These are phyloP conservation scores for Tulasnella sp. DNA, from an alignment of 768 basidiomycete species.

Conservation along the genomic window DNA sequence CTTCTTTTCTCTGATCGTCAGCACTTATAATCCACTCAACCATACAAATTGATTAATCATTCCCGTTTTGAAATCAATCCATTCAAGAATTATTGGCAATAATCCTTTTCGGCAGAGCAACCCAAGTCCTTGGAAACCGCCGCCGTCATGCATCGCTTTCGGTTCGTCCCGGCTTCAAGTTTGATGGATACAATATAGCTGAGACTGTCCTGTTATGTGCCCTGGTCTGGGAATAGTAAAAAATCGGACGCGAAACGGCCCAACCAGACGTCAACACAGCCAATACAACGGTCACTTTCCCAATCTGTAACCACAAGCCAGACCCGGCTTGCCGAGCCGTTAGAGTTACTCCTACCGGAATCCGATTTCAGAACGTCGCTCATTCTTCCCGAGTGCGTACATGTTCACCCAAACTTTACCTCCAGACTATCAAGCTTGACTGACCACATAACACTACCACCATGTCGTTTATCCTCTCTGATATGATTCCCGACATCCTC, in stretches of 20 bases:
- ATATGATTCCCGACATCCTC: not conserved
- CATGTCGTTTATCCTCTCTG: not conserved
- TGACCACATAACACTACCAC: not conserved
- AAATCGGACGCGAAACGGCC: constrained; percentile 57
- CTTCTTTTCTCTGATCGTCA: not conserved
- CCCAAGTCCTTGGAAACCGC: not conserved
- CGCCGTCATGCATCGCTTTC: constrained; percentile 10
- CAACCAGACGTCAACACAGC: constrained; percentile 27
- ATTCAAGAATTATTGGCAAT: not conserved
- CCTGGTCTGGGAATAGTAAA: constrained; percentile 38
- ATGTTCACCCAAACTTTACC: not conserved
- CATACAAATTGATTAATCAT: not conserved
- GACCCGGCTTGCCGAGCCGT: constrained; percentile 26
- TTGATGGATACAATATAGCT: too few relatives aligned
- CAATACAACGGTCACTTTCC: constrained; percentile 7
- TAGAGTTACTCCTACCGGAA: constrained; percentile 50
- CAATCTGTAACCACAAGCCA: constrained; percentile 22
- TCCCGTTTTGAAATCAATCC: not conserved
- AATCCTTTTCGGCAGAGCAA: not conserved
- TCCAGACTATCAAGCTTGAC: not conserved
- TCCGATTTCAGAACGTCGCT: constrained; percentile 78
- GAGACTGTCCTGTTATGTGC: not conserved
- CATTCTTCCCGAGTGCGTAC: constrained; percentile 73
- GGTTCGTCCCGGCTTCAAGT: not conserved
- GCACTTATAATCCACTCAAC: not conserved